Conservation (phyloP, 352 stramenopile genomes). For the Pythium aristosporum region DNA sequence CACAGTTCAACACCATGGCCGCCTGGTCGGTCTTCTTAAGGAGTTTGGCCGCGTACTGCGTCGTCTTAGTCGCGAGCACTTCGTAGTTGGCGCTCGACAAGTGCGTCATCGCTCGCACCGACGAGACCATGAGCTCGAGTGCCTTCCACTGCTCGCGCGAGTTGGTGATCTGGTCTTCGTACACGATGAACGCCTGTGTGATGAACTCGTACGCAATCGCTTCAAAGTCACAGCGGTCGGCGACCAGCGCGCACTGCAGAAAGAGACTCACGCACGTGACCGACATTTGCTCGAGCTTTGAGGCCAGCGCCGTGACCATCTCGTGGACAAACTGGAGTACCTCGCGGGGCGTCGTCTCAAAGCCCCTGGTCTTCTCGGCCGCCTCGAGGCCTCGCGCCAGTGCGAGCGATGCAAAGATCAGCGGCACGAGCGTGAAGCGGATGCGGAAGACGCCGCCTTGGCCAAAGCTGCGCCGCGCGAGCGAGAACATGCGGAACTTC, state of each 20-base stretch:
- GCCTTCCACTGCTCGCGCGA: constrained; percentile 88
- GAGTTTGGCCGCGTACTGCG: constrained; percentile 95
- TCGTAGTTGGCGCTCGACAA: constrained; percentile 92
- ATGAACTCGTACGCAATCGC: constrained; percentile 97
- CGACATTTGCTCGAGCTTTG: constrained; percentile 70
- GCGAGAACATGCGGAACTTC: constrained; percentile 56
- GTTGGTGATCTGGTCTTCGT: constrained; percentile 95
- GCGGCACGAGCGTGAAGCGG: constrained; percentile 89
- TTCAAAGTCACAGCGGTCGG: constrained; percentile 81
- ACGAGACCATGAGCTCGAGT: constrained; percentile 89
- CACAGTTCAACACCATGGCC: constrained; percentile 92
- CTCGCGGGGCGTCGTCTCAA: constrained; percentile 83
- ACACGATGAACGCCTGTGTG: constrained; percentile 94
- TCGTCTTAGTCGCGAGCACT: constrained; percentile 95
- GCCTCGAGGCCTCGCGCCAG: constrained; percentile 62
- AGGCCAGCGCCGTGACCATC: constrained; percentile 92
- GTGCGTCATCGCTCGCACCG: constrained; percentile 75
- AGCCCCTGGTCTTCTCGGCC: constrained; percentile 12
- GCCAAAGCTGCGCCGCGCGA: constrained; percentile 71
- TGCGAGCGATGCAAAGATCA: constrained; percentile 90
- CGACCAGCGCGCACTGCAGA: constrained; percentile 90
- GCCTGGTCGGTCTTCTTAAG: constrained; percentile 97
- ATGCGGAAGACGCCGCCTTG: constrained; percentile 89
- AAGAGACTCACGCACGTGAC: constrained; percentile 92
- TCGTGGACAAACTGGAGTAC: constrained; percentile 98